These are phyloP conservation scores for Umbilicus rupestris DNA, from an alignment of 164 flowering plant genomes.

Conservation along the genomic window DNA sequence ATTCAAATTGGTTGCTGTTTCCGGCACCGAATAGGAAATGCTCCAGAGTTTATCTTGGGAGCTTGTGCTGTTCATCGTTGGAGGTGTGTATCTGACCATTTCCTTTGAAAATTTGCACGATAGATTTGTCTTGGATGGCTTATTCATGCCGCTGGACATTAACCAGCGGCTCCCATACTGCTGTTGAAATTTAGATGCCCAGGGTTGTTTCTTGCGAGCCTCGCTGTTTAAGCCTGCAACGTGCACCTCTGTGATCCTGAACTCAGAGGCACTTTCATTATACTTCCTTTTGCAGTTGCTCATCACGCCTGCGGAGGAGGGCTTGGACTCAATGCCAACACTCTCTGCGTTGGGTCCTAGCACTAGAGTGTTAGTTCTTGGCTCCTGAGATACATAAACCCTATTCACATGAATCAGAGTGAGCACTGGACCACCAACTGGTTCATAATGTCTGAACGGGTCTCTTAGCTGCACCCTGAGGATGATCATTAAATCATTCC, in stretches of 20 bases:
- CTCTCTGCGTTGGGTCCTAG: slow-evolving; percentile 3
- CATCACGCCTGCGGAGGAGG: not conserved
- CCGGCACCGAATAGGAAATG: slow-evolving; percentile 18
- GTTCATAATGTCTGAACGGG: slow-evolving; percentile 40
- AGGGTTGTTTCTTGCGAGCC: slow-evolving; percentile 30
- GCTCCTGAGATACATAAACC: slow-evolving; percentile 11
- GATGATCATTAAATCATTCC: slow-evolving; percentile 32
- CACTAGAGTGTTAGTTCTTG: not conserved
- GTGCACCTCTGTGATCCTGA: slow-evolving; percentile 46
- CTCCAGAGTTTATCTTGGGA: slow-evolving; percentile 57
- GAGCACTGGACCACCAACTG: slow-evolving; percentile 44
- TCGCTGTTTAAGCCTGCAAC: slow-evolving; percentile 53
- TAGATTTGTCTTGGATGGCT: slow-evolving; percentile 32
- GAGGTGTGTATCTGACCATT: slow-evolving; percentile 25
- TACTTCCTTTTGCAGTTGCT: slow-evolving; percentile 5
- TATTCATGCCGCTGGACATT: slow-evolving; percentile 60
- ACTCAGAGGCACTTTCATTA: slow-evolving; percentile 13
- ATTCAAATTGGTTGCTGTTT: slow-evolving; percentile 12
- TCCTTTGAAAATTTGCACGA: slow-evolving; percentile 36
- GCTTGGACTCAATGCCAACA: slow-evolving; percentile 10
- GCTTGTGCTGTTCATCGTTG: slow-evolving; percentile 24
- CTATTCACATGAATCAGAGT: slow-evolving; percentile 36
- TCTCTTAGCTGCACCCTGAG: slow-evolving; percentile 41
- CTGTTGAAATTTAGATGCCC: slow-evolving; percentile 46
- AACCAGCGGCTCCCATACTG: slow-evolving; percentile 80